phyloP scores from a whole-genome alignment of 129 eudicot species.

The Kitagawia praeruptora region DNA sequence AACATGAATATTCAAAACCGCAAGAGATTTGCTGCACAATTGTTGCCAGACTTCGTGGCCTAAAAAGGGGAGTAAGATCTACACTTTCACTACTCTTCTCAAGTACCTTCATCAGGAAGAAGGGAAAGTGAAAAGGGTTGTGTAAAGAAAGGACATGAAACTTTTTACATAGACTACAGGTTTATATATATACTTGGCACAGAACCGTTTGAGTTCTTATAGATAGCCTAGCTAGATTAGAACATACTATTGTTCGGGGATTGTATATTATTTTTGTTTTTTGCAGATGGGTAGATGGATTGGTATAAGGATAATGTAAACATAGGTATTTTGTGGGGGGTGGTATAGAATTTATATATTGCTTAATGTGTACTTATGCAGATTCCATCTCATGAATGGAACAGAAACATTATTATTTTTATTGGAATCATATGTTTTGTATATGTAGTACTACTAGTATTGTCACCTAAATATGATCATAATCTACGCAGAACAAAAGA shows the following conservation, averaged over 20 bases:
- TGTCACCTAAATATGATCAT: background rate
- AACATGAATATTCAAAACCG: slow-evolving; percentile 59
- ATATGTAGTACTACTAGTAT: background rate
- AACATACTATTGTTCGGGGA: slow-evolving; percentile 37
- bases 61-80: slow-evolving; percentile 27
- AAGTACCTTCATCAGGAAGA: slow-evolving; percentile 12
- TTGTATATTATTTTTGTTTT: slow-evolving; percentile 78
- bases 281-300: slow-evolving; percentile 51
- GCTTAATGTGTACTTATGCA: background rate
- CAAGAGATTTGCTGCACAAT: slow-evolving; percentile 74
- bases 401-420: background rate
- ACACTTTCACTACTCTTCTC: slow-evolving; percentile 13
- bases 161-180: slow-evolving; percentile 29
- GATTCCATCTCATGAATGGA: slow-evolving; percentile 8
- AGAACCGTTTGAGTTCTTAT: slow-evolving; percentile 44
- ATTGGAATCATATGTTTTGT: background rate
- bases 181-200: slow-evolving; percentile 25
- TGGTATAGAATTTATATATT: slow-evolving; percentile 11
- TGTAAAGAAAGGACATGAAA: slow-evolving; percentile 19
- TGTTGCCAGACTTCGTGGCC: slow-evolving; percentile 81
- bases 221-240: slow-evolving; percentile 47
- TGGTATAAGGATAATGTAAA: slow-evolving; percentile 30
- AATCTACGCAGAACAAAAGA: background rate
- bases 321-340: slow-evolving; percentile 14
- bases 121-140: slow-evolving; percentile 22